phyloP scores from a whole-genome alignment of 2,329 filamentous ascomycete genomes.

The Hymenoscyphus infarciens region DNA sequence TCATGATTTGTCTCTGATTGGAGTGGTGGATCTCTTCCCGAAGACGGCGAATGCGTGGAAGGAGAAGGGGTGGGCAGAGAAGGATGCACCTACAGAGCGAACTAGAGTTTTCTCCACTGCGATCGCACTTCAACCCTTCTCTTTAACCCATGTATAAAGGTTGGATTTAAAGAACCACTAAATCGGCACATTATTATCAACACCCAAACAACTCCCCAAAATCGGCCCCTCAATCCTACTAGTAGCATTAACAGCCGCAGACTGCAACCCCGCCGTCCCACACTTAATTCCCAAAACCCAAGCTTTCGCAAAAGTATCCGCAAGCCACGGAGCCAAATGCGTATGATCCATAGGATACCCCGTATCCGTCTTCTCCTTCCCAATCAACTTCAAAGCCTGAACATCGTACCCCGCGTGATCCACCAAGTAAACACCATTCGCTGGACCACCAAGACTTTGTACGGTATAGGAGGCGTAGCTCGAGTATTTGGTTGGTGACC shows the following conservation, averaged over 20 bases:
- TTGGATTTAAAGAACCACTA: neutral
- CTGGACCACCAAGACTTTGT: slow-evolving; percentile 22
- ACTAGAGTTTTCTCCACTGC: too few relatives aligned
- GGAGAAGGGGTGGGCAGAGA: too few relatives aligned
- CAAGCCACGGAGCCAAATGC: slow-evolving; percentile 53
- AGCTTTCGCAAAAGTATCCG: slow-evolving; percentile 49
- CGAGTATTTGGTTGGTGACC: slow-evolving; percentile 50
- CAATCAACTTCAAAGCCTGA: slow-evolving; percentile 34
- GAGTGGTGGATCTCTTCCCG: too few relatives aligned
- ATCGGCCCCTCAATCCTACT: slow-evolving; percentile 18
- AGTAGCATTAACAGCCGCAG: slow-evolving; percentile 22
- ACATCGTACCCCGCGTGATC: slow-evolving; percentile 25
- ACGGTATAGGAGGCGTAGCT: slow-evolving; percentile 39
- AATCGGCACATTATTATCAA: slow-evolving; percentile 22
- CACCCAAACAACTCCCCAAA: slow-evolving; percentile 21
- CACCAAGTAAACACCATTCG: slow-evolving; percentile 24
- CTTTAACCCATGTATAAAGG: neutral
- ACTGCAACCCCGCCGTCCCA: slow-evolving; percentile 17
- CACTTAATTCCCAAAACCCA: slow-evolving; percentile 39
- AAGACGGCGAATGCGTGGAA: too few relatives aligned
- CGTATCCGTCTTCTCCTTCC: slow-evolving; percentile 44
- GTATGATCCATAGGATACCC: slow-evolving; percentile 56
- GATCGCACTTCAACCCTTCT: neutral
- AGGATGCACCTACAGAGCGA: neutral
- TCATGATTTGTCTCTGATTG: too few relatives aligned